Conservation (phyloP, 805 yeast genomes). For the Brettanomyces anomalus region DNA sequence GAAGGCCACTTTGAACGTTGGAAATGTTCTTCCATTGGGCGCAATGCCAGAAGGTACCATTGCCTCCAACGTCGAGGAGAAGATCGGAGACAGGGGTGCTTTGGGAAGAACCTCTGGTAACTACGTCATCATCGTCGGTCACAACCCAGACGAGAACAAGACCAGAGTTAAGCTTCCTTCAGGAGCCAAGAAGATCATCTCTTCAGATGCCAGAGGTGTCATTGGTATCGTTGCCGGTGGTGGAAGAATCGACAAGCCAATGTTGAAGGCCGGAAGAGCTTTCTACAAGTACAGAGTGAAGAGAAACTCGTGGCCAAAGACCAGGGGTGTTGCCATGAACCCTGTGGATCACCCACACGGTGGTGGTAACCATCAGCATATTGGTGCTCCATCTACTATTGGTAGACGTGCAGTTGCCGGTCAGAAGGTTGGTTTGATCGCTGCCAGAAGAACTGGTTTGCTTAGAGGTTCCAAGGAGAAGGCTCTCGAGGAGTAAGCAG, state of each 20-base stretch:
- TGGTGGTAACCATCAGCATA: conserved; percentile 99
- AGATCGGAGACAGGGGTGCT: conserved; percentile 92
- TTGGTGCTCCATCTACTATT: conserved; percentile 99
- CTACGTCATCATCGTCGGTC: conserved; percentile 98
- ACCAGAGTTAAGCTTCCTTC: conserved; percentile 99
- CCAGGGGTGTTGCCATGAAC: conserved; percentile 99
- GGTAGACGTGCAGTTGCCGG: conserved; percentile 99
- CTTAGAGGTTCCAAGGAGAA: conserved; percentile 95
- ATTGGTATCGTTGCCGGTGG: conserved; percentile 99
- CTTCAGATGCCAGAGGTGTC: conserved; percentile 98
- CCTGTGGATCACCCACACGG: conserved; percentile 99
- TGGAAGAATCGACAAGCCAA: conserved; percentile 99
- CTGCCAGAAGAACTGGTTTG: conserved; percentile 99
- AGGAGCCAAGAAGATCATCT: conserved; percentile 95
- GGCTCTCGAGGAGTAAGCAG: conserved; percentile 21
- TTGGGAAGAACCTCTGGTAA: conserved; percentile 99
- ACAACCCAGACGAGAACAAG: conserved; percentile 98
- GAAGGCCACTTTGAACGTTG: conserved; percentile 94
- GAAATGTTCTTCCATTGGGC: conserved; percentile 96
- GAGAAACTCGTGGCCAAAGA: conserved; percentile 99
- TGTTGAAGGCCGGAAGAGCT: conserved; percentile 99
- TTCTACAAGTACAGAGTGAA: conserved; percentile 99
- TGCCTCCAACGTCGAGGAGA: conserved; percentile 44
- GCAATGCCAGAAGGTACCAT: conserved; percentile 97
- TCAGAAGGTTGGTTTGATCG: conserved; percentile 99